Percentiles rank a stretch among this genome's conserved stretches.
Evolutionary conservation across 202 grass and related monocot species (phyloP).

Genomic region (Zizania palustris): DNA sequence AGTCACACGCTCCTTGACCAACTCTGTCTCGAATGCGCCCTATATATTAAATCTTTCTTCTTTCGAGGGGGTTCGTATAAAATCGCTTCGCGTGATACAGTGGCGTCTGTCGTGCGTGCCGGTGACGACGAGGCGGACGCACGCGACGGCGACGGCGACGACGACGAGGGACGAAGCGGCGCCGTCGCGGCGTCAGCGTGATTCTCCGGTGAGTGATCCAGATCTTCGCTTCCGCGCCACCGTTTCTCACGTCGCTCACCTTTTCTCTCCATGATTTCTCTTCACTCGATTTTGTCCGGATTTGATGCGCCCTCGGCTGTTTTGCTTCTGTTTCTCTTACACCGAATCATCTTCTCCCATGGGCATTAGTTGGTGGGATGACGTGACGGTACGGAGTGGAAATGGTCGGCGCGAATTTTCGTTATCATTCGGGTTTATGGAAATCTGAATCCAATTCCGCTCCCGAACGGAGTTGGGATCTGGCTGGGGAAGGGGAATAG

Average conservation of each 20-base stretch:
- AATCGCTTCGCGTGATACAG: not conserved
- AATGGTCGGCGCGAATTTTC: not conserved
- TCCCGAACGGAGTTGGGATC: not conserved
- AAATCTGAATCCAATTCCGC: not conserved
- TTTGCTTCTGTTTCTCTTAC: not conserved
- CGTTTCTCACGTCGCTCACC: not conserved
- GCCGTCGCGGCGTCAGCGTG: not conserved
- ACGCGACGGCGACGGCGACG: not conserved
- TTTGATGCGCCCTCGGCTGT: not conserved
- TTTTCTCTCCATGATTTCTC: not conserved
- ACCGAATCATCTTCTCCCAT: not conserved
- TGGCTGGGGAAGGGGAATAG: not conserved
- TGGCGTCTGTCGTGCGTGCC: conserved; percentile 14
- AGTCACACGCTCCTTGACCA: not conserved
- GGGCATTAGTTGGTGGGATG: not conserved
- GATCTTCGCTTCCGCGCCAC: not conserved
- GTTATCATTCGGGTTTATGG: not conserved
- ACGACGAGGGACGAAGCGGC: not conserved
- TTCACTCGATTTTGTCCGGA: not conserved
- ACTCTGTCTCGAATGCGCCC: not conserved
- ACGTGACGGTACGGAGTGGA: not conserved
- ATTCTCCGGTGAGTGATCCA: conserved; percentile 5
- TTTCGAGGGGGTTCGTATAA: not conserved
- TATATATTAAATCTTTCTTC: not conserved
- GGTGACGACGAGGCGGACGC: conserved; percentile 1